phyloP scores from a whole-genome alignment of 257 asterid genomes.

The Verbena officinalis region DNA sequence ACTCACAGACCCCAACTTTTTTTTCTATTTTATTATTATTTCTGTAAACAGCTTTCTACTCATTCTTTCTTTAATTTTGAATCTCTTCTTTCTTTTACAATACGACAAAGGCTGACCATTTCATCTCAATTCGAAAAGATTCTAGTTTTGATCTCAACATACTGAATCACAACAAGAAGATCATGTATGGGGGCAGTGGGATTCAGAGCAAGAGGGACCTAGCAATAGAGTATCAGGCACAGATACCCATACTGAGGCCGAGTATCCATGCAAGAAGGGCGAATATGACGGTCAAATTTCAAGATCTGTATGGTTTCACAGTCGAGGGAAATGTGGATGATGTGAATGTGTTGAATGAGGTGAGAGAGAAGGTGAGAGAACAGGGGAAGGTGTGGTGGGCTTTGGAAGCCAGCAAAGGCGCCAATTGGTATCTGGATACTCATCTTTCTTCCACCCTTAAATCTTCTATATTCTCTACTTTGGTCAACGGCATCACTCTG shows the following conservation, averaged over 20 bases:
- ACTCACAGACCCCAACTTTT: no score
- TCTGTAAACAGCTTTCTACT: conserved; percentile 12
- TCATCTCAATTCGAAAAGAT: conserved; percentile 1
- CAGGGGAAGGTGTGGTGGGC: conserved; percentile 97
- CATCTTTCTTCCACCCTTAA: conserved; percentile 59
- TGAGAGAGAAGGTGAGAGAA: conserved; percentile 92
- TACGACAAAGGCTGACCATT: conserved; percentile 18
- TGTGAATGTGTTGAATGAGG: conserved; percentile 96
- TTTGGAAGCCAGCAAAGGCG: conserved; percentile 84
- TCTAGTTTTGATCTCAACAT: no score
- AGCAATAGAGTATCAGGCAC: conserved; percentile 69
- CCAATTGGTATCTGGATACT: conserved; percentile 82
- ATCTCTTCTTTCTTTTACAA: conserved; percentile 1
- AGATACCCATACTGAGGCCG: conserved; percentile 77
- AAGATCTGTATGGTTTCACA: conserved; percentile 89
- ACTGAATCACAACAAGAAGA: conserved; percentile 13
- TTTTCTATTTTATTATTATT: neutral
- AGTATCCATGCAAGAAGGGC: conserved; percentile 94
- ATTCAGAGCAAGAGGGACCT: conserved; percentile 60
- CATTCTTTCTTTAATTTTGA: conserved; percentile 23
- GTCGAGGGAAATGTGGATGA: conserved; percentile 99
- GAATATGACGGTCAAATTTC: conserved; percentile 86
- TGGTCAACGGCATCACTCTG: conserved; percentile 85
- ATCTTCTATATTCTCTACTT: conserved; percentile 73
- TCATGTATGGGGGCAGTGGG: conserved; percentile 62